Conservation (phyloP, 306 rosid genomes). For the Dalbergia oliveri region DNA sequence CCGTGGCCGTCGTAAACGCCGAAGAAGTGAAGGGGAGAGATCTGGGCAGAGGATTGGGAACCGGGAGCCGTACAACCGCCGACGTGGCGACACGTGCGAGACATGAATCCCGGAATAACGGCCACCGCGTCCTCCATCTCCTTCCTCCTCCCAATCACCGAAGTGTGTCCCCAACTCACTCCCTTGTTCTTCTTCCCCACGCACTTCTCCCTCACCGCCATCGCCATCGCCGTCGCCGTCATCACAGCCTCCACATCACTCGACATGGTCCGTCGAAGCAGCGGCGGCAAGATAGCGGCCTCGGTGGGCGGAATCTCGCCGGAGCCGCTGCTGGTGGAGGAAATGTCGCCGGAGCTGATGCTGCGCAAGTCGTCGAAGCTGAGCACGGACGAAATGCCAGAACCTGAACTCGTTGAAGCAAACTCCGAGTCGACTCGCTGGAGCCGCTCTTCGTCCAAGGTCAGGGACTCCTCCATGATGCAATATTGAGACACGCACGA, state of each 20-base stretch:
- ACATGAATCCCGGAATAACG: slow-evolving; percentile 70
- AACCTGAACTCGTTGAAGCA: slow-evolving; percentile 47
- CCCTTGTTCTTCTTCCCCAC: slow-evolving; percentile 69
- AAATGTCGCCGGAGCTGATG: slow-evolving; percentile 64
- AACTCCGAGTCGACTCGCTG: slow-evolving; percentile 59
- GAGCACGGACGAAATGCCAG: slow-evolving; percentile 57
- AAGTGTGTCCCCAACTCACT: slow-evolving; percentile 68
- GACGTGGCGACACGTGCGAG: slow-evolving; percentile 65
- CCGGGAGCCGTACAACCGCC: slow-evolving; percentile 83
- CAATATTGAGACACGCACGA: not conserved
- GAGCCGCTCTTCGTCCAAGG: slow-evolving; percentile 49
- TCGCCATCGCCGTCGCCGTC: not conserved
- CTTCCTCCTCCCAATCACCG: slow-evolving; percentile 76
- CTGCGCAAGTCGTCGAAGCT: slow-evolving; percentile 45
- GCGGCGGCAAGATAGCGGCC: not conserved
- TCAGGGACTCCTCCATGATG: slow-evolving; percentile 18
- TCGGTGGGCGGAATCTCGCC: slow-evolving; percentile 62
- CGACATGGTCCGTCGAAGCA: not conserved
- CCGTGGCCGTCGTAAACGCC: slow-evolving; percentile 93
- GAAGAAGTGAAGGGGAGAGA: slow-evolving; percentile 76
- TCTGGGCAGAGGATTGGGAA: slow-evolving; percentile 68
- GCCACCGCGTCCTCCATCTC: slow-evolving; percentile 91
- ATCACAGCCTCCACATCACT: not conserved
- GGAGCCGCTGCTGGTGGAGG: slow-evolving; percentile 61
- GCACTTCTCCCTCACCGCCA: slow-evolving; percentile 61